These are phyloP conservation scores for Lactarius sanguifluus DNA, from an alignment of 768 basidiomycete genomes.

Conservation along the genomic window DNA sequence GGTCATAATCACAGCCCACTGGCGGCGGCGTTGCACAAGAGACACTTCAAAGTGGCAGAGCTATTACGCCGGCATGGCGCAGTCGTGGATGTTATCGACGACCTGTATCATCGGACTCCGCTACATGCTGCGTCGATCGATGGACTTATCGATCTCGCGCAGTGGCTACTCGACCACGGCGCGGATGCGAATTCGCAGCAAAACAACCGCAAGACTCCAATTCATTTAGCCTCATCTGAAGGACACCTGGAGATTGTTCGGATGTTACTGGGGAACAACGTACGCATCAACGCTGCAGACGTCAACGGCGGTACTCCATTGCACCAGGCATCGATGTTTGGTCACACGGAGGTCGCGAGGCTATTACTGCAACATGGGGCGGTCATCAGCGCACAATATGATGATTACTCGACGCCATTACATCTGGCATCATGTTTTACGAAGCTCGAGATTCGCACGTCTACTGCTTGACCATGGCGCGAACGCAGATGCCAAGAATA, in stretches of 20 bases:
- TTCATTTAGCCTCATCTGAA: neutral
- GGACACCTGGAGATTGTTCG: neutral
- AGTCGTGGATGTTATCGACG: neutral
- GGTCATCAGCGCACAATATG: too few relatives aligned
- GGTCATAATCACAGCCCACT: neutral
- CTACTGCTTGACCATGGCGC: neutral
- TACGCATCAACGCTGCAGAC: neutral
- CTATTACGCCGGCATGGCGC: neutral
- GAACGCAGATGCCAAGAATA: too few relatives aligned
- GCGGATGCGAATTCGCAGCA: neutral
- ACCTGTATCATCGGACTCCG: neutral
- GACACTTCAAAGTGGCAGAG: neutral
- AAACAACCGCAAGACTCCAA: neutral
- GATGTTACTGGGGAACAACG: neutral
- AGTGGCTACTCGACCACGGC: neutral
- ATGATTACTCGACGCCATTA: too few relatives aligned
- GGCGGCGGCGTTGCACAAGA: neutral
- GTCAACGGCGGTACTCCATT: neutral
- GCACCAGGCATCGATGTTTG: too few relatives aligned
- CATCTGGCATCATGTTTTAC: neutral
- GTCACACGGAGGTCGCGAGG: too few relatives aligned
- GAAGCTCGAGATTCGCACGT: neutral
- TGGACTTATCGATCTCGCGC: neutral
- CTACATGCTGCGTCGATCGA: neutral
- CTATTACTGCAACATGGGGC: too few relatives aligned